Evolutionary conservation across 805 yeast genomes (phyloP), one percentile per base, ranked within the genome.

Genomic region (Ogataea angusta): DNA sequence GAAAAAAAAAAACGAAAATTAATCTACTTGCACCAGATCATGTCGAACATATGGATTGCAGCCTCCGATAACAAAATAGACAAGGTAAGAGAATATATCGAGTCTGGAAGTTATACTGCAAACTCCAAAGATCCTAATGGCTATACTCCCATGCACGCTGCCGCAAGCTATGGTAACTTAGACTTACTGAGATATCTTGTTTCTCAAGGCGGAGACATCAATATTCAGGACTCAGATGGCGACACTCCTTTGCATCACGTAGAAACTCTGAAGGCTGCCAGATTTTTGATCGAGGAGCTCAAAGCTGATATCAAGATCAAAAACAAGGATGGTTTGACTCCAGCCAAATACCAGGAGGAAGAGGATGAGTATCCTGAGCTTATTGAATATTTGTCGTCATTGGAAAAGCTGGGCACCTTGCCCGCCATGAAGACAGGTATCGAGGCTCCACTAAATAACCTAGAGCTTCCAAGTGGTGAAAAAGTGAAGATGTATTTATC

Each of bases 121-220:
- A 83, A 87, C 55, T 74, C 83, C 6, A 78, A 82, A 47, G 99
- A 93, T 61, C 85, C 86, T 1, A 87, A 90, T 54, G 99, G 99
- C 1, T 93, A 95, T 63, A 91, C 98, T 0, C 95, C 99, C 6
- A 73, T 93, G 10, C 99, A 93, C 61, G 99, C 99, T 0, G 98
- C 99, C 1, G 95, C 95, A 2, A 84, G 97, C 1, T 93, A 93
- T 62, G 91, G 91, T 7, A 90, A 91, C 58, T 52, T 65, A 2
- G 89, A 83, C 8, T 67, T 93, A 28, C 66, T 93, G 27, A 60
- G 66, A 42, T 75, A 73, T 47, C 68, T 88, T 33, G 60, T 85
- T 4, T 51, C 52, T 4, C 59, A 64, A 14, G 85, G 85, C 7
- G 98, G 96, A 6, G 82, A 93, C 56, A 75, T 89, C 17, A 89